Base-by-base conservation (phyloP, 495 filamentous ascomycete species). In the Xylaria cubensis region DNA sequence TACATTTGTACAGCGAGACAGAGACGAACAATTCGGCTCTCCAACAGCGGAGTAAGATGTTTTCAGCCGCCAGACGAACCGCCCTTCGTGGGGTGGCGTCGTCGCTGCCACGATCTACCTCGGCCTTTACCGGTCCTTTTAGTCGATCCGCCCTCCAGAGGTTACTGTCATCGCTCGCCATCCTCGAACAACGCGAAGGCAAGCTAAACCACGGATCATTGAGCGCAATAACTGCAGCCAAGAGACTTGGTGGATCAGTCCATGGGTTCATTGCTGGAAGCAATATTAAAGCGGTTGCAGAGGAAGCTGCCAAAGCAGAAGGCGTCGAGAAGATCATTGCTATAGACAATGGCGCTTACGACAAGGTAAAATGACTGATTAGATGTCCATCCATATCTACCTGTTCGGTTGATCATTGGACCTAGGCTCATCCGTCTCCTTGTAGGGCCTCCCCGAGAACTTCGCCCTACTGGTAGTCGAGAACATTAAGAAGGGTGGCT, bases 121-220 rank as follows among this genome's bases (percentile, higher is more conserved):
- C 73, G 12, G 62, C 53, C 19, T 73, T 71, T 63, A 69, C 72
- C 32, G 74, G 64, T 58, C 65, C 79, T 32, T 75, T 77, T 53
- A 70, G 74, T 67, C 81, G 80, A 71, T 83, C 84, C 34, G 80
- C 82, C 65, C 82, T 93, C 74, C 85, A 88, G 76, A 89, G 94
- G 74, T 86, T 97, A 66, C 86, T 97, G 62, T 97, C 93, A 56
- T 94, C 94, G 58, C 89, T 99, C 48, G 95, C 95, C 50, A 83
- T 98, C 56, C 90, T 99, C 73, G 96, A 99, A 82, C 96, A 99
- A 82, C 91, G 91, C 78, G 92, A 97, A 75, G 96, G 97, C 72
- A 90, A 94, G 81, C 88, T 99, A 74, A 92, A 93, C 76, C 81
- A 84, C 73, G 91, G 93, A 2, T 98, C 96, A 3, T 86, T 98